These are phyloP conservation scores for Fusarium dlaminii DNA, from an alignment of 2,329 filamentous ascomycete genomes.

Conservation along the genomic window DNA sequence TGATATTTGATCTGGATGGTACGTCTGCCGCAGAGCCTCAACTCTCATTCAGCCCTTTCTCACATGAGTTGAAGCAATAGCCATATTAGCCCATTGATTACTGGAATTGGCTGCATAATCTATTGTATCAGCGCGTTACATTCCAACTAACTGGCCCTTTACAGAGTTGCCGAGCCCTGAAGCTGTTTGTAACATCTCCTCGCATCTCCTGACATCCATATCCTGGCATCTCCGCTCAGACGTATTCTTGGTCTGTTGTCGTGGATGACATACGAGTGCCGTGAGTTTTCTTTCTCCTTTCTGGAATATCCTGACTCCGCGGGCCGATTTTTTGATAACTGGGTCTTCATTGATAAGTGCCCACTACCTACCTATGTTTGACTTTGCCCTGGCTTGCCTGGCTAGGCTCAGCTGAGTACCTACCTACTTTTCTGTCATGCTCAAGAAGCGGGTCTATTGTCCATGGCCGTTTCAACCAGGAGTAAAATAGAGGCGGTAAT, in stretches of 20 bases:
- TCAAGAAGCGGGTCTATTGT: not conserved
- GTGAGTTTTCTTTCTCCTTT: constrained; percentile 13
- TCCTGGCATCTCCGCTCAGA: not conserved
- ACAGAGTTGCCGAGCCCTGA: not conserved
- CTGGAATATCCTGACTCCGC: constrained; percentile 21
- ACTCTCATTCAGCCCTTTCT: not conserved
- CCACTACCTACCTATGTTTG: not conserved
- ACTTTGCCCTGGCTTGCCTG: not conserved
- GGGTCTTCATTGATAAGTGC: not conserved
- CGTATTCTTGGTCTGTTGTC: not conserved
- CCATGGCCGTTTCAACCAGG: not conserved
- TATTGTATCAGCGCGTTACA: not conserved
- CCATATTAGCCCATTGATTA: not conserved
- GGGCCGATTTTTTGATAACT: constrained; percentile 23
- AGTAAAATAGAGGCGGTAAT: not conserved
- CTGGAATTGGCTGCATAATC: not conserved
- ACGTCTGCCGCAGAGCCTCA: constrained; percentile 24
- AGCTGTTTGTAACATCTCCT: not conserved
- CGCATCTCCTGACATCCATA: not conserved
- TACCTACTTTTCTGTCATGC: not conserved
- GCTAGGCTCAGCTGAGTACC: not conserved
- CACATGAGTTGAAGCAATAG: not conserved
- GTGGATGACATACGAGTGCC: constrained; percentile 13
- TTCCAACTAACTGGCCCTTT: not conserved
- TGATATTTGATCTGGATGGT: constrained; percentile 12